A percentile compares a stretch with the other conserved stretches of the same genome.
These are phyloP conservation scores for Geopyxis carbonaria DNA, from an alignment of 495 filamentous ascomycete genomes.

Conservation along the genomic window DNA sequence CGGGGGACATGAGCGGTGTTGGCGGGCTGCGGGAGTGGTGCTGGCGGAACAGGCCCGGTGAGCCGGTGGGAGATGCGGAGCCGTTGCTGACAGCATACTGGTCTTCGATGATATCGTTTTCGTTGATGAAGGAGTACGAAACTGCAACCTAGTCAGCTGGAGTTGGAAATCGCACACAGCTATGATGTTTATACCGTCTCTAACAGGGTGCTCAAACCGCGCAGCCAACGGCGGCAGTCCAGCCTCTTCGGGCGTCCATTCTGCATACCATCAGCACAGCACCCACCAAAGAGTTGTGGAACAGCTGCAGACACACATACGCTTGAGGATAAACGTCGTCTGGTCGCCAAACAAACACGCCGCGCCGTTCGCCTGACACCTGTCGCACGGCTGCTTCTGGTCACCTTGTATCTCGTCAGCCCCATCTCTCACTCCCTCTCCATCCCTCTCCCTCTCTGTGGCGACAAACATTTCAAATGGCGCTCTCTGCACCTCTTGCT, in stretches of 20 bases:
- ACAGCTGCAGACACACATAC: too few relatives aligned
- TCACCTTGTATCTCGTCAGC: constrained; percentile 2
- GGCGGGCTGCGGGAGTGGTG: background rate
- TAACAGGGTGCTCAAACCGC: background rate
- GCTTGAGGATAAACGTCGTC: constrained; percentile 2
- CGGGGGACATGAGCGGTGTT: background rate
- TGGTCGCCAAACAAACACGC: constrained; percentile 3
- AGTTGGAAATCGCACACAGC: too few relatives aligned
- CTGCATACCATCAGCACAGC: background rate
- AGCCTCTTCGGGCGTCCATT: constrained; percentile 4
- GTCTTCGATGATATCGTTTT: constrained; percentile 1
- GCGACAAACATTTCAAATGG: constrained; percentile 1
- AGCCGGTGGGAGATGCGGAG: background rate
- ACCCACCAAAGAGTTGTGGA: background rate
- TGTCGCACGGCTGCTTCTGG: constrained; percentile 3
- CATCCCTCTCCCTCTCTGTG: background rate
- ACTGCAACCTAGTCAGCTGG: too few relatives aligned
- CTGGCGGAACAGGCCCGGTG: background rate
- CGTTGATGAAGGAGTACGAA: constrained; percentile 1
- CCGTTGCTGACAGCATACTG: constrained; percentile 1
- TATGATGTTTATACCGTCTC: background rate
- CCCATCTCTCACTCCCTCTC: background rate
- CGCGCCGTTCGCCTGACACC: background rate
- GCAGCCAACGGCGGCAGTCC: background rate
- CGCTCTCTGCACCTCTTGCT: constrained; percentile 6